phyloP scores from a whole-genome alignment of 805 yeast species.

The Saturnispora zaruensis region DNA sequence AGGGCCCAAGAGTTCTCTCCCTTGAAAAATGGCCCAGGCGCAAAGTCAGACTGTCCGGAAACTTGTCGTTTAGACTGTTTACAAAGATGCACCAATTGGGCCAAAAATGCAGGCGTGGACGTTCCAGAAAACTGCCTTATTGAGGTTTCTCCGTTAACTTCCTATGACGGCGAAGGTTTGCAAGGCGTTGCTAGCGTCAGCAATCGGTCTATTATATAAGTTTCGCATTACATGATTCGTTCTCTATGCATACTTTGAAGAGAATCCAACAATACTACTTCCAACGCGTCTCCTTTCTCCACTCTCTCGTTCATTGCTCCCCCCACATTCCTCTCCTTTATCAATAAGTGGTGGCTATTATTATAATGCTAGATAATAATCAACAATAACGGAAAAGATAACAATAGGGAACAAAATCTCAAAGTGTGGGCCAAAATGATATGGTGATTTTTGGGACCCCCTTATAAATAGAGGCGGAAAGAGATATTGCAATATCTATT shows the following conservation, averaged over 20 bases:
- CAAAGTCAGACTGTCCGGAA: slow-evolving; percentile 77
- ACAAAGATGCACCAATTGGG: slow-evolving; percentile 67
- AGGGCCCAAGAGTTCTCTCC: slow-evolving; percentile 87
- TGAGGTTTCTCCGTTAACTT: slow-evolving; percentile 69
- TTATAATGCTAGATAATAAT: too few species aligned
- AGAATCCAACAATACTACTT: too few species aligned
- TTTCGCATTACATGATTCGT: not conserved
- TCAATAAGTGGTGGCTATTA: not conserved
- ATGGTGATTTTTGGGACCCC: not conserved
- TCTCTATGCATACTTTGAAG: too few species aligned
- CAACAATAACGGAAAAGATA: not conserved
- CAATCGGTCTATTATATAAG: slow-evolving; percentile 17
- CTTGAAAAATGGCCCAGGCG: slow-evolving; percentile 79
- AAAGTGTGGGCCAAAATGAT: not conserved
- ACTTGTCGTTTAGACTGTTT: slow-evolving; percentile 64
- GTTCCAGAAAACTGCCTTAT: slow-evolving; percentile 36
- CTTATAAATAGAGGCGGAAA: not conserved
- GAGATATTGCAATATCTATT: not conserved
- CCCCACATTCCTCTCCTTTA: not conserved
- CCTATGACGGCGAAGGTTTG: slow-evolving; percentile 71
- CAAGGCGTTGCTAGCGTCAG: slow-evolving; percentile 42
- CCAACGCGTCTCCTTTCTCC: not conserved
- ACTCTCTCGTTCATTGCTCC: not conserved
- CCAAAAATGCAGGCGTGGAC: slow-evolving; percentile 58
- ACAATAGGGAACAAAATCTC: not conserved